Conservation (phyloP, 371 early-diverging fungal species). For the Mortierella sp. region DNA sequence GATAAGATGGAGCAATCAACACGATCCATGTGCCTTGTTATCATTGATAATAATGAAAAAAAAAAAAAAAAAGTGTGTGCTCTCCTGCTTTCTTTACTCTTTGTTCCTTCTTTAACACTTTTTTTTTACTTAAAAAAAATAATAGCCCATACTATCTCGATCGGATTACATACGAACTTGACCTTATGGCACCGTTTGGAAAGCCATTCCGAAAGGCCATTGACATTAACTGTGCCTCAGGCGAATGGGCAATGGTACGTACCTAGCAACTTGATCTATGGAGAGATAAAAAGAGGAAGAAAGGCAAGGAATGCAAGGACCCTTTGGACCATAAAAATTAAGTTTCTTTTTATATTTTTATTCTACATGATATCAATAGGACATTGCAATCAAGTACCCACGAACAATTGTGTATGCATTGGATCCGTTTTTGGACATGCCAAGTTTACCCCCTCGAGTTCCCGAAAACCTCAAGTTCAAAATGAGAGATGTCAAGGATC, state of each 20-base stretch:
- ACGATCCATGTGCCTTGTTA: too few relatives aligned
- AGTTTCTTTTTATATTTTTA: too few relatives aligned
- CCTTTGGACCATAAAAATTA: too few relatives aligned
- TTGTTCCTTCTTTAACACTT: not conserved
- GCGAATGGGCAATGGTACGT: slow-evolving; percentile 51
- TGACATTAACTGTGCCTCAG: slow-evolving; percentile 42
- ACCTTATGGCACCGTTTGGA: slow-evolving; percentile 38
- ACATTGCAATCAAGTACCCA: slow-evolving; percentile 38
- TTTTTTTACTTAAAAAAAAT: not conserved
- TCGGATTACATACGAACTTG: slow-evolving; percentile 45
- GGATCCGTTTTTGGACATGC: slow-evolving; percentile 20
- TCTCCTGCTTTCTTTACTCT: not conserved
- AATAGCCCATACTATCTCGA: slow-evolving; percentile 37
- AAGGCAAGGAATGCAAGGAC: too few relatives aligned
- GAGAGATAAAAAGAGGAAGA: too few relatives aligned
- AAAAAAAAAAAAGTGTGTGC: not conserved
- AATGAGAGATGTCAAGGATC: slow-evolving; percentile 31
- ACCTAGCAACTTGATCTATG: not conserved
- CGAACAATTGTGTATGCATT: slow-evolving; percentile 41
- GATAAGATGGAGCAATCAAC: not conserved
- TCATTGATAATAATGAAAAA: not conserved
- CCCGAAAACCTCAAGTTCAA: slow-evolving; percentile 41
- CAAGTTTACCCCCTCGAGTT: slow-evolving; percentile 14
- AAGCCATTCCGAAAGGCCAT: slow-evolving; percentile 37
- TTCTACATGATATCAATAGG: slow-evolving; percentile 19